Evolutionary conservation across 805 yeast genomes (phyloP).

Genomic region (Cyberlindnera mississippiensis): DNA sequence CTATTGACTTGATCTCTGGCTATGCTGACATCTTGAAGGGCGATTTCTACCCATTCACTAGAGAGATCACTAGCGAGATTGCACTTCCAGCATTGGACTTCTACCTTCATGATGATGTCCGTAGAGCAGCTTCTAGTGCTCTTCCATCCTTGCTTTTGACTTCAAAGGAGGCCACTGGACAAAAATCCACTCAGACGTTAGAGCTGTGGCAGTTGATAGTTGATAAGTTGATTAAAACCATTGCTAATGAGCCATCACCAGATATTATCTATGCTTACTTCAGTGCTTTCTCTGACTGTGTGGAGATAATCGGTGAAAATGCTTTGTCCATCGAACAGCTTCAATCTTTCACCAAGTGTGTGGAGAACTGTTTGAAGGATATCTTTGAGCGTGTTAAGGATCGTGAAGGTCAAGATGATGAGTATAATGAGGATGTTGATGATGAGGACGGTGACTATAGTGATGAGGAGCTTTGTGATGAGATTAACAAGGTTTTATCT

Average conservation of each 20-base stretch:
- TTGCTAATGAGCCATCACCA: slow-evolving; percentile 76
- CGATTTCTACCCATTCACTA: slow-evolving; percentile 78
- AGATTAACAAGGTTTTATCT: slow-evolving; percentile 71
- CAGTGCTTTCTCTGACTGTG: slow-evolving; percentile 61
- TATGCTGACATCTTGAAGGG: slow-evolving; percentile 84
- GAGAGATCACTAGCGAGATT: slow-evolving; percentile 71
- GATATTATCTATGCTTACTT: slow-evolving; percentile 80
- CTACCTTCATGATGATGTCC: slow-evolving; percentile 89
- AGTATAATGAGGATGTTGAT: slow-evolving; percentile 81
- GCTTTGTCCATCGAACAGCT: slow-evolving; percentile 55
- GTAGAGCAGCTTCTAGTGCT: slow-evolving; percentile 84
- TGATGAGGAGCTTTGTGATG: slow-evolving; percentile 88
- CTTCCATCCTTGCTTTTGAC: slow-evolving; percentile 74
- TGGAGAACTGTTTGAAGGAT: slow-evolving; percentile 59
- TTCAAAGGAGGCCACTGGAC: slow-evolving; percentile 46
- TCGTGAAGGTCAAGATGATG: slow-evolving; percentile 76
- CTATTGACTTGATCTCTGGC: slow-evolving; percentile 80
- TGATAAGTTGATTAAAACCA: slow-evolving; percentile 60
- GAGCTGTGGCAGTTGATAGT: slow-evolving; percentile 71
- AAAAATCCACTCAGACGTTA: slow-evolving; percentile 53
- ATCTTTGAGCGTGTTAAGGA: slow-evolving; percentile 65
- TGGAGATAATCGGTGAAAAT: slow-evolving; percentile 63
- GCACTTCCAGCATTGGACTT: slow-evolving; percentile 87
- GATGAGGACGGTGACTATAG: slow-evolving; percentile 80
- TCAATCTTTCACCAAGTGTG: slow-evolving; percentile 51